Percentiles rank a stretch among this genome's conserved stretches.
These are phyloP conservation scores for Aleurites moluccanus DNA, from an alignment of 441 rosid species.

Conservation along the genomic window DNA sequence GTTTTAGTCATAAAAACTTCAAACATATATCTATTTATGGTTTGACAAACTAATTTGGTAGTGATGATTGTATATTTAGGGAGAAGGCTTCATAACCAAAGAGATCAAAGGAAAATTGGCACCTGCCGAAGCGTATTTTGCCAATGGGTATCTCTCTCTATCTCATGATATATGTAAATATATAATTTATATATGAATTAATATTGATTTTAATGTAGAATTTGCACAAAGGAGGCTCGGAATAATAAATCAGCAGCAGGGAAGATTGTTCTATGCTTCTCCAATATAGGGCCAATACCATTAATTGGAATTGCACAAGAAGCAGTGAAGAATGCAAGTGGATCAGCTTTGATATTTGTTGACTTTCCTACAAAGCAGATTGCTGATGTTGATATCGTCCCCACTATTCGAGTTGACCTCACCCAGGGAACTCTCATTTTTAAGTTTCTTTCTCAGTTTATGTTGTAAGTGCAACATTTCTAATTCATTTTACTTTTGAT, in stretches of 20 bases:
- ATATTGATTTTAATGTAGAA: conserved; percentile 25
- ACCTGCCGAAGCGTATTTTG: conserved; percentile 41
- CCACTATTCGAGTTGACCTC: conserved; percentile 48
- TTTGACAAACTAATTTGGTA: not conserved
- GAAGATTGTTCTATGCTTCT: conserved; percentile 58
- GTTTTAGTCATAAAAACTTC: too few relatives aligned
- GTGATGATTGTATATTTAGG: conserved; percentile 32
- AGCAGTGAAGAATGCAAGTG: conserved; percentile 51
- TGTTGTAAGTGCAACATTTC: conserved; percentile 21
- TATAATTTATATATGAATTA: too few relatives aligned
- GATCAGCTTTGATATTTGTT: conserved; percentile 52
- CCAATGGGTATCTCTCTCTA: conserved; percentile 37
- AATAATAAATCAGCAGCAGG: conserved; percentile 37
- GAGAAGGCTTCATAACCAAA: conserved; percentile 56
- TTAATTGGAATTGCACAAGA: conserved; percentile 43
- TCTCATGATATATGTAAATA: too few relatives aligned
- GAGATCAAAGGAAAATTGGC: conserved; percentile 46
- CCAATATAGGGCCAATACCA: conserved; percentile 40
- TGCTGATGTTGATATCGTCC: conserved; percentile 46
- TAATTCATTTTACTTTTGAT: too few relatives aligned
- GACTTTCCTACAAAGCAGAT: conserved; percentile 48
- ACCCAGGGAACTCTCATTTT: conserved; percentile 44
- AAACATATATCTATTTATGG: not conserved
- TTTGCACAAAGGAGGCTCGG: conserved; percentile 46
- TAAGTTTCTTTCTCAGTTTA: conserved; percentile 36